phyloP scores from a whole-genome alignment of 1,284 basidiomycete genomes.

The Leccinum olivaceoglutinosum region DNA sequence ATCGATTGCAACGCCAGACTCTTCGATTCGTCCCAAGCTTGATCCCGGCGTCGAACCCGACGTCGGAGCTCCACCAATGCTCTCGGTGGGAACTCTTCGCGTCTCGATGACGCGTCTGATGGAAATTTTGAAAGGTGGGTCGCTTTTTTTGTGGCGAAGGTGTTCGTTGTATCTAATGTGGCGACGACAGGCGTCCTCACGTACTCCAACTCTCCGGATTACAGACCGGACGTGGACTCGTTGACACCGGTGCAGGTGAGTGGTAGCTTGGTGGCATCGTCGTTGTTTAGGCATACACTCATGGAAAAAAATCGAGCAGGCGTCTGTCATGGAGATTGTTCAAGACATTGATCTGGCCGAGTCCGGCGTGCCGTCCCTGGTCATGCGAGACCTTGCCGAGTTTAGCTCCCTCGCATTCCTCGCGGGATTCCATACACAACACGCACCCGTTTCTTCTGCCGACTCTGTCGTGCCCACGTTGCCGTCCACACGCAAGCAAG shows the following conservation, averaged over 20 bases:
- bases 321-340: slow-evolving; percentile 67
- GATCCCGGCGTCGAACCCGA: slow-evolving; percentile 25
- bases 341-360: slow-evolving; percentile 60
- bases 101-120: slow-evolving; percentile 59
- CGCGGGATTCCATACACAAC: slow-evolving; percentile 59
- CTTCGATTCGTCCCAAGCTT: slow-evolving; percentile 84
- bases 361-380: slow-evolving; percentile 60
- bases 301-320: slow-evolving; percentile 32
- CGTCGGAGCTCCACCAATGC: slow-evolving; percentile 6
- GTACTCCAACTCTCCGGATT: slow-evolving; percentile 81
- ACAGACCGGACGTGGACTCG: slow-evolving; percentile 80
- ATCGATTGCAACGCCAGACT: slow-evolving; percentile 82
- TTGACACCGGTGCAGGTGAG: slow-evolving; percentile 80
- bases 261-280: neutral
- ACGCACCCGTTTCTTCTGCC: slow-evolving; percentile 8
- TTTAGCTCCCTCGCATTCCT: slow-evolving; percentile 82
- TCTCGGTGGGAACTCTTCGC: slow-evolving; percentile 30
- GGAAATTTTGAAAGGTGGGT: slow-evolving; percentile 66
- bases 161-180: neutral
- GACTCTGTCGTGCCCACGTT: slow-evolving; percentile 23
- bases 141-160: slow-evolving; percentile 12
- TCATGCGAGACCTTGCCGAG: slow-evolving; percentile 82
- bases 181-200: slow-evolving; percentile 61
- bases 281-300: neutral
- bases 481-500: slow-evolving; percentile 46